These are phyloP conservation scores for Lycium barbarum DNA, from an alignment of 257 asterid species.

Conservation along the genomic window DNA sequence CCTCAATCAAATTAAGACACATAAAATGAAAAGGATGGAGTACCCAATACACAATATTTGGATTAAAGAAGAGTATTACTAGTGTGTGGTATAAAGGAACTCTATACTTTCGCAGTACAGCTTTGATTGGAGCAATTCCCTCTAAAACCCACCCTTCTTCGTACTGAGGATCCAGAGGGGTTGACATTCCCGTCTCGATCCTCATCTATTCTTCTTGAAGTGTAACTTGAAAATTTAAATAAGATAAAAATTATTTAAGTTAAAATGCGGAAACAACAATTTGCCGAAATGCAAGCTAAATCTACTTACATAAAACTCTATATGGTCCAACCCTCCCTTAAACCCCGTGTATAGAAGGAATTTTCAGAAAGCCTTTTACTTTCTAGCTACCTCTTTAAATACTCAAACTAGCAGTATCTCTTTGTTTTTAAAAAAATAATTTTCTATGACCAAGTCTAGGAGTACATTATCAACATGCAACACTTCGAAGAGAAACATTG, in stretches of 20 bases:
- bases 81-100: background rate
- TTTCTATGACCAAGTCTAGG: conserved; percentile 33
- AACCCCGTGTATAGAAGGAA: background rate
- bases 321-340: background rate
- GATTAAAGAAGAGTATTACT: background rate
- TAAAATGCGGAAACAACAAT: background rate
- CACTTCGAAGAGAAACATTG: conserved; percentile 30
- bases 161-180: no score
- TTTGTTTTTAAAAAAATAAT: no score
- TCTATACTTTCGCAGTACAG: no score
- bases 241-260: background rate
- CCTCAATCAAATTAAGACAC: no score
- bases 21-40: no score
- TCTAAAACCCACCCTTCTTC: no score
- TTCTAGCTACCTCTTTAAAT: background rate
- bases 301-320: background rate
- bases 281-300: background rate
- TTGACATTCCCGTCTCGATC: no score
- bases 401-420: background rate
- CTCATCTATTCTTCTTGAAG: no score
- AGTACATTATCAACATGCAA: conserved; percentile 27
- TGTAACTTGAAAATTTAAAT: no score
- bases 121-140: no score
- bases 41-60: background rate
- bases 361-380: background rate